Conservation (phyloP, 768 basidiomycete species). For the Rhizopogon vesiculosus region DNA sequence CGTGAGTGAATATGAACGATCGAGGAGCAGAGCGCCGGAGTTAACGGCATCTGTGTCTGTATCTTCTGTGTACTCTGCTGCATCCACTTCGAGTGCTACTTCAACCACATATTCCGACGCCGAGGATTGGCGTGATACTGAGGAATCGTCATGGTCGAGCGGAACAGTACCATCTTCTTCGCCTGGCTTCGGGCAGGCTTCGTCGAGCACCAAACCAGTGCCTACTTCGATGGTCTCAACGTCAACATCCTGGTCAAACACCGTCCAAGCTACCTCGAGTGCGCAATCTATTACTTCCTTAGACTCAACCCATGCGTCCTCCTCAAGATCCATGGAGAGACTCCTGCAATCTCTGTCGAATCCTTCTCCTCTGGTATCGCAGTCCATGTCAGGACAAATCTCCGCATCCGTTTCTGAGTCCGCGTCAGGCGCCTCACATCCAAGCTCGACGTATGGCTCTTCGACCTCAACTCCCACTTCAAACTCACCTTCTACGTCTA, state of each 20-base stretch:
- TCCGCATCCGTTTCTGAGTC: slow-evolving; percentile 13
- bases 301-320: neutral
- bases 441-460: slow-evolving; percentile 8
- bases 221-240: neutral
- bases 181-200: neutral
- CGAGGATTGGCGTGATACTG: neutral
- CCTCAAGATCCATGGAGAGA: neutral
- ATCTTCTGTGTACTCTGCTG: slow-evolving; percentile 22
- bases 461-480: slow-evolving; percentile 6
- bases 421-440: slow-evolving; percentile 8
- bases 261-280: too few species aligned
- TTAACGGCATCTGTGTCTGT: slow-evolving; percentile 22
- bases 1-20: neutral
- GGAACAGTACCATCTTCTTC: neutral
- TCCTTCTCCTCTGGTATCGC: neutral
- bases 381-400: slow-evolving; percentile 2
- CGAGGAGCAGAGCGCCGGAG: slow-evolving; percentile 5
- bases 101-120: slow-evolving; percentile 13
- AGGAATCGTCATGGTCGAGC: neutral
- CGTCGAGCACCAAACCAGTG: neutral
- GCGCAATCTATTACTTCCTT: too few species aligned
- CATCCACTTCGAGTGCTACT: slow-evolving; percentile 9
- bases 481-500: neutral
- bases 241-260: neutral
- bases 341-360: neutral